These are phyloP conservation scores for Mycena vulgaris DNA, from an alignment of 768 basidiomycete genomes.

Conservation along the genomic window DNA sequence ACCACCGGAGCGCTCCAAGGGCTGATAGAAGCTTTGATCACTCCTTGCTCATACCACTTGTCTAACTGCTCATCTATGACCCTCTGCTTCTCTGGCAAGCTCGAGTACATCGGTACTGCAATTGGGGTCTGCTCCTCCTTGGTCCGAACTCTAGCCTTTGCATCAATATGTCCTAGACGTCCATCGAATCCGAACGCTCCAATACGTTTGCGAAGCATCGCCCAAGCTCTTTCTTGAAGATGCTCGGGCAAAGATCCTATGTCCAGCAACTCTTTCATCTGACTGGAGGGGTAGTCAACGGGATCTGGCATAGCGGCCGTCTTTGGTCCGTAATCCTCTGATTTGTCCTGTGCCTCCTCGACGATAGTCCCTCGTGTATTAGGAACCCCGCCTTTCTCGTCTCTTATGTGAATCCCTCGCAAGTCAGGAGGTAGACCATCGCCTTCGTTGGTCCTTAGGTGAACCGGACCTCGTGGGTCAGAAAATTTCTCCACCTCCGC, in stretches of 20 bases:
- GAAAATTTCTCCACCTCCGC: too few species aligned
- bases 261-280: background rate
- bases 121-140: background rate
- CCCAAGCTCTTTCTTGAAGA: background rate
- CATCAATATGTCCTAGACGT: background rate
- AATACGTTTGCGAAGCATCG: background rate
- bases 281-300: background rate
- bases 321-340: background rate
- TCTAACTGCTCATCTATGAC: background rate
- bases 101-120: conserved; percentile 16
- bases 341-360: background rate
- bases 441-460: background rate
- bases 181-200: conserved; percentile 11
- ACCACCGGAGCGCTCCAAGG: conserved; percentile 1
- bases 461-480: too few species aligned
- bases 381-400: background rate
- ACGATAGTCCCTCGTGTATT: background rate
- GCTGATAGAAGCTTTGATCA: background rate
- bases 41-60: background rate
- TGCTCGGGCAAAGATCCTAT: background rate
- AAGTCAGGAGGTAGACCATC: background rate
- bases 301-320: conserved; percentile 1
- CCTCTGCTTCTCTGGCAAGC: background rate
- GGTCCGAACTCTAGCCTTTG: background rate
- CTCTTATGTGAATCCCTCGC: background rate